phyloP scores from a whole-genome alignment of 2,329 filamentous ascomycete genomes.

The Aspergillus bombycis region DNA sequence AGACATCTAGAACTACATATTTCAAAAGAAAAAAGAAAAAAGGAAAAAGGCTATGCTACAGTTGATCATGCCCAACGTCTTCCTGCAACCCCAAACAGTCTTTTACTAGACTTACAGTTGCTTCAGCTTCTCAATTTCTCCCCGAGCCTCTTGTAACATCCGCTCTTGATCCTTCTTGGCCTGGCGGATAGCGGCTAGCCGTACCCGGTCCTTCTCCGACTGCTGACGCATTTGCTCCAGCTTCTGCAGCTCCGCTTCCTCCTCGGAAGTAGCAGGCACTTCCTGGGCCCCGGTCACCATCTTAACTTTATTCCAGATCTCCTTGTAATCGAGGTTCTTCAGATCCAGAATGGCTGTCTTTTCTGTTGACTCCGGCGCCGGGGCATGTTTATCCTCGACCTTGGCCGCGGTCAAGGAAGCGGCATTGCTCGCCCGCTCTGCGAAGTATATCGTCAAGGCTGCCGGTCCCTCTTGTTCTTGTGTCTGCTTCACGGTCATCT shows the following conservation, averaged over 20 bases:
- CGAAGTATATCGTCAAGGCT: conserved; percentile 47
- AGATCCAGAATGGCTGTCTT: conserved; percentile 41
- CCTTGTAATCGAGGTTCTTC: conserved; percentile 41
- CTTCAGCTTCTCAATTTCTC: conserved; percentile 47
- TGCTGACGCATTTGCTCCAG: conserved; percentile 38
- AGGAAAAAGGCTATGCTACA: conserved; percentile 30
- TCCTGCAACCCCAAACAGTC: conserved; percentile 7
- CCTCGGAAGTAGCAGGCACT: conserved; percentile 36
- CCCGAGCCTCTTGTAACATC: conserved; percentile 48
- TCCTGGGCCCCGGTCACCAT: conserved; percentile 44
- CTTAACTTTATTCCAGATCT: conserved; percentile 49
- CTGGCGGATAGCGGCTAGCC: conserved; percentile 44
- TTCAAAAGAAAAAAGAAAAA: conserved; percentile 16
- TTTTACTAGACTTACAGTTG: conserved; percentile 30
- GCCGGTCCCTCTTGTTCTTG: conserved; percentile 51
- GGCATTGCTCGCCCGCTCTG: conserved; percentile 34
- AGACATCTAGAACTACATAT: conserved; percentile 24
- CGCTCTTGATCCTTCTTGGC: conserved; percentile 50
- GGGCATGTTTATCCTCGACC: conserved; percentile 38
- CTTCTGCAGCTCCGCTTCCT: conserved; percentile 40
- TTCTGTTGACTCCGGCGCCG: conserved; percentile 34
- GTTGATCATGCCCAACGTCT: conserved; percentile 16
- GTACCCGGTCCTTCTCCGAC: conserved; percentile 43
- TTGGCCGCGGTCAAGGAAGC: conserved; percentile 29
- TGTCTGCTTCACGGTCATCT: conserved; percentile 79